These are phyloP conservation scores for Cystobasidium onofrii DNA, from an alignment of 768 basidiomycete species.

Conservation along the genomic window DNA sequence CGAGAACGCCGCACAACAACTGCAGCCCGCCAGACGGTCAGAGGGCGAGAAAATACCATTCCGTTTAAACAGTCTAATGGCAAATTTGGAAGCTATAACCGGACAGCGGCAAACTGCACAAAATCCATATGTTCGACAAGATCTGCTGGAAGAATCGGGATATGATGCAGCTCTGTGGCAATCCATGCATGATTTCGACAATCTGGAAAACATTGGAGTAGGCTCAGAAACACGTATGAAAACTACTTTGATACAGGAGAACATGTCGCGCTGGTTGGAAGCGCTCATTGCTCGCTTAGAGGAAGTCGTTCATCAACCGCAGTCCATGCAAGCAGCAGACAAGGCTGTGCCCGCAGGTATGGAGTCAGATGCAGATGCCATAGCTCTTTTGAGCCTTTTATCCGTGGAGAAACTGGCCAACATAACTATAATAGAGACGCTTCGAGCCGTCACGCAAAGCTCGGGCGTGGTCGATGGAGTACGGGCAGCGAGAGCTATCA, in stretches of 20 bases:
- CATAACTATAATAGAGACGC: conserved; percentile 78
- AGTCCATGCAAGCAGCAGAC: conserved; percentile 45
- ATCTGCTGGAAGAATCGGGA: conserved; percentile 71
- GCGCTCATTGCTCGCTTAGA: conserved; percentile 44
- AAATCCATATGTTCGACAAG: conserved; percentile 66
- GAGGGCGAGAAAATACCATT: conserved; percentile 54
- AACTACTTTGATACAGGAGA: conserved; percentile 54
- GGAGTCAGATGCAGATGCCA: conserved; percentile 24
- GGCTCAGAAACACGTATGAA: conserved; percentile 43
- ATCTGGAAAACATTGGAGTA: conserved; percentile 55
- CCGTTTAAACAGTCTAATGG: conserved; percentile 64
- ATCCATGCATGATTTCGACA: conserved; percentile 57
- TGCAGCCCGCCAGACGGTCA: conserved; percentile 22
- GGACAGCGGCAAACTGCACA: conserved; percentile 59
- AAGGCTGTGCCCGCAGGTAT: background rate
- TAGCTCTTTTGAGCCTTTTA: conserved; percentile 56
- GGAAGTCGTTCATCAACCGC: conserved; percentile 53
- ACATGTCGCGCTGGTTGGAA: conserved; percentile 83
- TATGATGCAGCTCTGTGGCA: conserved; percentile 73
- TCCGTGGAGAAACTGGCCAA: conserved; percentile 70
- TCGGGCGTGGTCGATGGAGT: conserved; percentile 56
- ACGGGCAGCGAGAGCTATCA: conserved; percentile 75
- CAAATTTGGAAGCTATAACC: conserved; percentile 57
- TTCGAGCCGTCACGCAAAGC: conserved; percentile 68
- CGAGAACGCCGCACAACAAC: background rate